phyloP scores from a whole-genome alignment of 2,329 filamentous ascomycete species.

The Coleophoma cylindrospora region DNA sequence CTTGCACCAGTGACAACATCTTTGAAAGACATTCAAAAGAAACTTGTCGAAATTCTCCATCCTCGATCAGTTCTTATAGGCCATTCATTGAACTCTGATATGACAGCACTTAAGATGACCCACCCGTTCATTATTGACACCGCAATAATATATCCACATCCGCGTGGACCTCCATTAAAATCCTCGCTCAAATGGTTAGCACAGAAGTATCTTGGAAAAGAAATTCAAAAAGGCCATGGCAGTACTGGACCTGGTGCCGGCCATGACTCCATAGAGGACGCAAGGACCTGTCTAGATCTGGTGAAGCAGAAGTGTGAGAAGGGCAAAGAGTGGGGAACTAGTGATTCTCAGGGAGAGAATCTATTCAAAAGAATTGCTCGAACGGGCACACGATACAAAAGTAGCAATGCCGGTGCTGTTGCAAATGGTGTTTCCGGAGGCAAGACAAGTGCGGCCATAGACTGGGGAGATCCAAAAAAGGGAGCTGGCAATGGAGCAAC shows the following conservation, averaged over 20 bases:
- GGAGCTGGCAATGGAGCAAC: constrained; percentile 52
- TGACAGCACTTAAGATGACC: constrained; percentile 77
- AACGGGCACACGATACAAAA: constrained; percentile 56
- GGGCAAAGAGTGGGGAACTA: constrained; percentile 79
- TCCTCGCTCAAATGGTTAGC: constrained; percentile 86
- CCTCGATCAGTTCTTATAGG: constrained; percentile 71
- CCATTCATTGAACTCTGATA: constrained; percentile 77
- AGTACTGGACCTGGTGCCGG: constrained; percentile 46
- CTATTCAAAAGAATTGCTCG: constrained; percentile 79
- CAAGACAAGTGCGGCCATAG: constrained; percentile 71
- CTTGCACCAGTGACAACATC: constrained; percentile 79
- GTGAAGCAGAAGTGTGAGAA: constrained; percentile 95
- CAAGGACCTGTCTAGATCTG: constrained; percentile 83
- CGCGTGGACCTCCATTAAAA: constrained; percentile 83
- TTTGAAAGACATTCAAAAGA: constrained; percentile 74
- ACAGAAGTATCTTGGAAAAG: constrained; percentile 77
- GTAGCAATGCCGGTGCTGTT: constrained; percentile 52
- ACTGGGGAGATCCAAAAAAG: constrained; percentile 78
- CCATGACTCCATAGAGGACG: constrained; percentile 91
- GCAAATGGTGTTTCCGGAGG: constrained; percentile 46
- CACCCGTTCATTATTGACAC: constrained; percentile 96
- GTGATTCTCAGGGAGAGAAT: constrained; percentile 75
- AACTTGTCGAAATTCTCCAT: constrained; percentile 67
- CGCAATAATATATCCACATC: constrained; percentile 82
- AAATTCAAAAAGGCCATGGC: constrained; percentile 78